These are phyloP conservation scores for Verticillium nubilum DNA, from an alignment of 2,329 filamentous ascomycete genomes.

Conservation along the genomic window DNA sequence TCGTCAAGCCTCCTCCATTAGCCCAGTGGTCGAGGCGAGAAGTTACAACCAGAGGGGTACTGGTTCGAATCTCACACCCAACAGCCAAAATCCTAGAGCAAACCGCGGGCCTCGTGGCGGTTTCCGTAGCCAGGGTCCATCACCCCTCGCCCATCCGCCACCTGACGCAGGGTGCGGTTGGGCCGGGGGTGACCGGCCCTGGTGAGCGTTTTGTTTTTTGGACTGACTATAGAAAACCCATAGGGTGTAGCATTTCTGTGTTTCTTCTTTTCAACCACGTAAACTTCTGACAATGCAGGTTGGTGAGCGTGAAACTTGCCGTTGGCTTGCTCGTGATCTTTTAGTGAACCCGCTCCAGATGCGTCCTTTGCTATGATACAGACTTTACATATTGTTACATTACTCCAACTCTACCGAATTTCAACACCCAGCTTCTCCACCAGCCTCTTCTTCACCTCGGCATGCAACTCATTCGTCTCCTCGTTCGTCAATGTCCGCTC, in stretches of 20 bases:
- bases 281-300: no score
- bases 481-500: conserved; percentile 84
- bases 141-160: background rate
- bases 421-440: conserved; percentile 72
- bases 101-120: background rate
- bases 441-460: conserved; percentile 58
- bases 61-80: background rate
- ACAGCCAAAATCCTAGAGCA: background rate
- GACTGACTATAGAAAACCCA: no score
- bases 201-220: background rate
- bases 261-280: no score
- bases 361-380: no score
- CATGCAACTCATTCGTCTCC: conserved; percentile 74
- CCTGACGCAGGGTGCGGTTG: background rate
- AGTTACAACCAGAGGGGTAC: background rate
- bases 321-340: no score
- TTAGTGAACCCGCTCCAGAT: no score
- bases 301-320: no score
- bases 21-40: background rate
- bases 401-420: conserved; percentile 41
- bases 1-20: no score
- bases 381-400: background rate
- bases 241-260: no score
- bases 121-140: background rate
- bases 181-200: background rate